phyloP scores from a whole-genome alignment of 2,329 filamentous ascomycete genomes.

The Colletotrichum scovillei region DNA sequence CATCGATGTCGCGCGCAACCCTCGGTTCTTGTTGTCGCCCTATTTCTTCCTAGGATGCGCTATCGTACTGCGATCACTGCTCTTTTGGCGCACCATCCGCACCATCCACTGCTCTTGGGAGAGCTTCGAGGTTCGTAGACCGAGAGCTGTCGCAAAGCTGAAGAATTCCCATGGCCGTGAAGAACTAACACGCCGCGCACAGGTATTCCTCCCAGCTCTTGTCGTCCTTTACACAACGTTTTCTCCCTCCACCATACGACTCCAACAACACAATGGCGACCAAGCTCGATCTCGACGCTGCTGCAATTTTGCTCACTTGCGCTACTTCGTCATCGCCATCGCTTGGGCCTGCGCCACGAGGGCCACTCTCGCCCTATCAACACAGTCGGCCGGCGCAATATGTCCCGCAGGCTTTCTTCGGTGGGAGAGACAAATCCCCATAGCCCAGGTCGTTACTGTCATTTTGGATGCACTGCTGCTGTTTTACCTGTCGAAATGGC shows the following conservation, averaged over 20 bases:
- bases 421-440: conserved; percentile 43
- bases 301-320: conserved; percentile 13
- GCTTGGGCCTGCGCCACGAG: conserved; percentile 47
- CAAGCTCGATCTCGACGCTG: conserved; percentile 22
- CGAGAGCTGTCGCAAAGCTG: neutral
- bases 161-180: no score
- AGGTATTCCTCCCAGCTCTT: conserved; percentile 48
- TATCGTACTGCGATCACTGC: conserved; percentile 41
- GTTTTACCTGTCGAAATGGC: conserved; percentile 40
- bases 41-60: conserved; percentile 39
- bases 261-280: conserved; percentile 40
- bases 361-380: conserved; percentile 41
- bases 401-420: conserved; percentile 41
- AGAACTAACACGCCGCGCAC: neutral
- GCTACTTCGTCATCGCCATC: conserved; percentile 41
- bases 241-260: conserved; percentile 36
- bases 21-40: conserved; percentile 31
- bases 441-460: conserved; percentile 43
- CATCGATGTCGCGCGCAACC: conserved; percentile 10
- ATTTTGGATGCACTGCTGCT: conserved; percentile 46
- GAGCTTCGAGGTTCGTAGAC: conserved; percentile 46
- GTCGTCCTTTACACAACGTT: conserved; percentile 39
- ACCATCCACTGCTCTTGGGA: conserved; percentile 48
- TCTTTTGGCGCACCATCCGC: conserved; percentile 46
- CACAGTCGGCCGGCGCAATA: conserved; percentile 43